Evolutionary conservation across 257 asterid genomes (phyloP).

Genomic region (Datura wrightii): DNA sequence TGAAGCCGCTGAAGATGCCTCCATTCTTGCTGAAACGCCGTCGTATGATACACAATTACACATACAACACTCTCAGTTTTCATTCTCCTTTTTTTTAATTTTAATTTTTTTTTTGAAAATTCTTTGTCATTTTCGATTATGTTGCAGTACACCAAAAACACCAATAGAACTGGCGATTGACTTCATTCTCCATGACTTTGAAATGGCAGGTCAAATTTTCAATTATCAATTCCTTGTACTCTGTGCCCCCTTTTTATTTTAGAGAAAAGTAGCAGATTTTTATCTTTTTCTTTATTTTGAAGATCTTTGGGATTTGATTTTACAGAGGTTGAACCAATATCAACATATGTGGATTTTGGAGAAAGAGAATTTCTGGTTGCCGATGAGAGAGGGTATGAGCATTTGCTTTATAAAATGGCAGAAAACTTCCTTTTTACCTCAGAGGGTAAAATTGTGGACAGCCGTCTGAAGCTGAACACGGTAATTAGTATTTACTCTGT

Average conservation of each 20-base stretch:
- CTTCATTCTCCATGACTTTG: slow-evolving; percentile 93
- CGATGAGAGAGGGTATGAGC: slow-evolving; percentile 92
- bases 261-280: not conserved
- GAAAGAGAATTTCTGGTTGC: slow-evolving; percentile 85
- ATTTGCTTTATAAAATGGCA: slow-evolving; percentile 76
- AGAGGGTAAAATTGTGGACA: slow-evolving; percentile 66
- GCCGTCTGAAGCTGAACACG: slow-evolving; percentile 79
- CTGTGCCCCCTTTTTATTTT: not conserved
- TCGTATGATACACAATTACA: slow-evolving; percentile 41
- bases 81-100: not conserved
- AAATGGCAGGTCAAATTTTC: slow-evolving; percentile 81
- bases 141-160: slow-evolving; percentile 64
- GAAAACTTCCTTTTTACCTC: slow-evolving; percentile 62
- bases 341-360: slow-evolving; percentile 88
- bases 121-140: not conserved
- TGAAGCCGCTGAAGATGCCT: slow-evolving; percentile 31
- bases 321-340: slow-evolving; percentile 92
- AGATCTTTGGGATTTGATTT: not conserved
- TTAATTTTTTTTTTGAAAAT: not conserved
- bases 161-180: slow-evolving; percentile 96
- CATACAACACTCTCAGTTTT: not conserved
- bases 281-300: not conserved
- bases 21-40: slow-evolving; percentile 48
- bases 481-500: slow-evolving; percentile 42
- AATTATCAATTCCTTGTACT: not conserved